Conservation (phyloP, 192 early-diverging fungal species). For the Phlyctochytrium planicorne region DNA sequence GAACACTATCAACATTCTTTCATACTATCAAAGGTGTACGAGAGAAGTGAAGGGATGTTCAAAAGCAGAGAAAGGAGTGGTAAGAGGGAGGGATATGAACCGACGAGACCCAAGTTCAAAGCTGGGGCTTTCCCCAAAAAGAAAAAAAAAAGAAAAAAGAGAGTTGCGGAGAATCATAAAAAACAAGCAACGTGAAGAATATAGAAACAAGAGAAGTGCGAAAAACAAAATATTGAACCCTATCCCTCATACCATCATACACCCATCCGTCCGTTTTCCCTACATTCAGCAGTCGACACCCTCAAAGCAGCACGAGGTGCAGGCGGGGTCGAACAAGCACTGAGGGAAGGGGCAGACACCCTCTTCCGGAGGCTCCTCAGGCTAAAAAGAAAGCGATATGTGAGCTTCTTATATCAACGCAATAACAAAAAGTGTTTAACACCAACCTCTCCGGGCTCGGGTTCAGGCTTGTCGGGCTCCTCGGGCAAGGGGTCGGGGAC, state of each 20-base stretch:
- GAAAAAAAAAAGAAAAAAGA: neutral
- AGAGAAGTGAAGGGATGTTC: no score
- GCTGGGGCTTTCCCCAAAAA: neutral
- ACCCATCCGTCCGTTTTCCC: no score
- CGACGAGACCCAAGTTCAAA: neutral
- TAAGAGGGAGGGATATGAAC: no score
- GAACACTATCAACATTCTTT: no score
- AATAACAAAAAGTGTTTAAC: no score
- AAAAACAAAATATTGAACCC: conserved; percentile 4
- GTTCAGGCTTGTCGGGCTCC: conserved; percentile 33
- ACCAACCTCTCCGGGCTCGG: conserved; percentile 21
- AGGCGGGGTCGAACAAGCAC: conserved; percentile 42
- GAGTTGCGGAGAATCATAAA: neutral
- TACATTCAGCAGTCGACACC: conserved; percentile 25
- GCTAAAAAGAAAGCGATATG: no score
- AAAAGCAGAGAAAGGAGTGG: no score
- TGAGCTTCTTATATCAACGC: no score
- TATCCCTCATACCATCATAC: no score
- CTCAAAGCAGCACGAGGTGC: conserved; percentile 40
- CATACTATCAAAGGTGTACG: no score
- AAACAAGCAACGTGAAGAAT: neutral
- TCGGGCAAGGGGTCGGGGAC: conserved; percentile 28
- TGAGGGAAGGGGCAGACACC: conserved; percentile 52
- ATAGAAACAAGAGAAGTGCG: neutral
- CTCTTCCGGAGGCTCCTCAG: conserved; percentile 30